phyloP scores from a whole-genome alignment of 805 yeast species.

The Brettanomyces nanus region DNA sequence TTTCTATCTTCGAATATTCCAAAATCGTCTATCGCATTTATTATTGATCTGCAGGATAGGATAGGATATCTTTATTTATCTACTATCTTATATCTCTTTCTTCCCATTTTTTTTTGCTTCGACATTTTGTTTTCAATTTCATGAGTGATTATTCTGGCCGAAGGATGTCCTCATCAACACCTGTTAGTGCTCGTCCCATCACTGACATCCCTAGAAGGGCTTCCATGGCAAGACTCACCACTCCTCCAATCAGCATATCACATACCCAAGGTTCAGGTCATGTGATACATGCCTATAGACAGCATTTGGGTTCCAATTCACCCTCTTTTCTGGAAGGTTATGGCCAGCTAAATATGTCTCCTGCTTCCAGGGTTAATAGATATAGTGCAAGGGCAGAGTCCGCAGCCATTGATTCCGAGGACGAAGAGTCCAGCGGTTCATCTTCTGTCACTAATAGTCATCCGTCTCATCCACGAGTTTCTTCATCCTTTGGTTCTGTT shows the following conservation, averaged over 20 bases:
- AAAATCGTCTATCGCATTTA: too few relatives aligned
- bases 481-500: constrained; percentile 18
- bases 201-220: constrained; percentile 20
- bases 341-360: neutral
- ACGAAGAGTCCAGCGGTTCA: constrained; percentile 4
- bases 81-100: too few relatives aligned
- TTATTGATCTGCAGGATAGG: too few relatives aligned
- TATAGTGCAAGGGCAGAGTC: constrained; percentile 8
- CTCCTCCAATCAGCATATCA: constrained; percentile 17
- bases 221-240: constrained; percentile 27
- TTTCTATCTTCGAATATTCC: too few relatives aligned
- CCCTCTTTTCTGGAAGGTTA: constrained; percentile 9
- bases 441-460: constrained; percentile 1
- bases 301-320: constrained; percentile 13
- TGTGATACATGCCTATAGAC: constrained; percentile 8
- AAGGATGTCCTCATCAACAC: constrained; percentile 5
- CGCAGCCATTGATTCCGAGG: constrained; percentile 15
- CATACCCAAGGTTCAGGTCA: constrained; percentile 8
- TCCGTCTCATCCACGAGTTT: constrained; percentile 1
- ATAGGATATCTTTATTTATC: too few relatives aligned
- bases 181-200: constrained; percentile 2
- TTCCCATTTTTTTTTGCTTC: neutral
- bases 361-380: neutral
- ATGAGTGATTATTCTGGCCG: neutral
- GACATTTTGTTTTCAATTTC: neutral